Percentiles rank a stretch among this genome's conserved stretches.
phyloP scores from a whole-genome alignment of 441 rosid genomes.

The Arabidopsis hybrid region DNA sequence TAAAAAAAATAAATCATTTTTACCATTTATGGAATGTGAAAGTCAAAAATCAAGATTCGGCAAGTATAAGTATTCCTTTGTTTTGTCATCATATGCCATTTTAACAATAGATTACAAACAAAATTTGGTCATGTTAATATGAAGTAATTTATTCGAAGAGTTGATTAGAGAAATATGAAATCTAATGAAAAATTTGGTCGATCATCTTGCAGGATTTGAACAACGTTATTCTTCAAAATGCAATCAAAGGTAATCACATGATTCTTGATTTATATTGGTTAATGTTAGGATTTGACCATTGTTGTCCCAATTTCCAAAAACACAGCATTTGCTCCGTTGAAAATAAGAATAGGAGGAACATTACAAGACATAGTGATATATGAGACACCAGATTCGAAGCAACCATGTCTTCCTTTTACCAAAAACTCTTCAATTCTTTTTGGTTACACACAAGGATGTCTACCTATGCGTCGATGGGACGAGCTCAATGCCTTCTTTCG shows the following conservation, averaged over 20 bases:
- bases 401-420: conserved; percentile 74
- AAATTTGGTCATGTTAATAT: background rate
- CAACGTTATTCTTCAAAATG: conserved; percentile 70
- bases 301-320: background rate
- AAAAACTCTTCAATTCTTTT: conserved; percentile 65
- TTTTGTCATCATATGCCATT: background rate
- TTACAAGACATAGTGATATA: conserved; percentile 88
- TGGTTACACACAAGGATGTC: conserved; percentile 83
- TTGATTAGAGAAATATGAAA: conserved; percentile 6
- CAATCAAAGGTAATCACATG: conserved; percentile 62
- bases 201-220: conserved; percentile 70
- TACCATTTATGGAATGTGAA: background rate
- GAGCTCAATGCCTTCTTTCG: conserved; percentile 78
- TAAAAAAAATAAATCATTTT: background rate
- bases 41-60: background rate
- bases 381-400: conserved; percentile 58
- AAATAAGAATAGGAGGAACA: conserved; percentile 93
- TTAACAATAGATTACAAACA: background rate
- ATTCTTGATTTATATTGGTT: background rate
- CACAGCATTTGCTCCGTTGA: conserved; percentile 90
- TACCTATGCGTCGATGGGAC: conserved; percentile 87
- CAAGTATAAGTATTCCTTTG: background rate
- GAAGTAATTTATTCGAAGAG: background rate
- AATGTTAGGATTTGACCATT: background rate
- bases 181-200: conserved; percentile 1